These are phyloP conservation scores for Syzygium aromaticum DNA, from an alignment of 345 rosid species.

Conservation along the genomic window DNA sequence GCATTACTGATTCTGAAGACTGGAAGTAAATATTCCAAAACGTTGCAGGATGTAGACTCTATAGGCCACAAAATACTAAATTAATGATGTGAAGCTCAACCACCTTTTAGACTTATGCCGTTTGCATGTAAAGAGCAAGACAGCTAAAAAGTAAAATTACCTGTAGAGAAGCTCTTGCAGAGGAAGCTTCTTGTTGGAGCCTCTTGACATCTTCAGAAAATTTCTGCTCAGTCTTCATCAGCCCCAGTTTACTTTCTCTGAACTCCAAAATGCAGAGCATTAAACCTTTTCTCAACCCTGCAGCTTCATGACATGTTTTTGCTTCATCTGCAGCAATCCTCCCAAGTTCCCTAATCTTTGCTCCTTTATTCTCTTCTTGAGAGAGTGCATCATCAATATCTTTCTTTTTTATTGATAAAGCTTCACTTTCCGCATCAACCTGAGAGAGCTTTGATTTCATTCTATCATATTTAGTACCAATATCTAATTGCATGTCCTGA, in stretches of 20 bases:
- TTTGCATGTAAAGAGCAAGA: background rate
- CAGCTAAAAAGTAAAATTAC: constrained; percentile 22
- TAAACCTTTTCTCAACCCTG: constrained; percentile 44
- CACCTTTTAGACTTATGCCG: background rate
- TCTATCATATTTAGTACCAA: constrained; percentile 33
- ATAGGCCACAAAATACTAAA: background rate
- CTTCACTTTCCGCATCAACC: constrained; percentile 39
- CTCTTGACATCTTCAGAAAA: constrained; percentile 64
- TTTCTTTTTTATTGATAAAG: constrained; percentile 37
- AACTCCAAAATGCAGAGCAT: constrained; percentile 48
- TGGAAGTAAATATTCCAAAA: background rate
- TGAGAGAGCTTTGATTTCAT: constrained; percentile 37
- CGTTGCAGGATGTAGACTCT: background rate
- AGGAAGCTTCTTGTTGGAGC: constrained; percentile 59
- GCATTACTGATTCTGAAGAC: background rate
- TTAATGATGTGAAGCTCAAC: background rate
- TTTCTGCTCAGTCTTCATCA: constrained; percentile 55
- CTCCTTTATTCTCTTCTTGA: constrained; percentile 44
- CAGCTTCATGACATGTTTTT: constrained; percentile 37
- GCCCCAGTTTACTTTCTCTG: constrained; percentile 51
- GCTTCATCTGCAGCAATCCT: constrained; percentile 56
- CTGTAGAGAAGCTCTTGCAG: constrained; percentile 59
- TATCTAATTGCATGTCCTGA: constrained; percentile 41
- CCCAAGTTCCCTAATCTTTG: constrained; percentile 60
- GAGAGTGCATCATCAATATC: constrained; percentile 38